Conservation (phyloP, 352 stramenopile genomes). For the Pythium utonaiense region DNA sequence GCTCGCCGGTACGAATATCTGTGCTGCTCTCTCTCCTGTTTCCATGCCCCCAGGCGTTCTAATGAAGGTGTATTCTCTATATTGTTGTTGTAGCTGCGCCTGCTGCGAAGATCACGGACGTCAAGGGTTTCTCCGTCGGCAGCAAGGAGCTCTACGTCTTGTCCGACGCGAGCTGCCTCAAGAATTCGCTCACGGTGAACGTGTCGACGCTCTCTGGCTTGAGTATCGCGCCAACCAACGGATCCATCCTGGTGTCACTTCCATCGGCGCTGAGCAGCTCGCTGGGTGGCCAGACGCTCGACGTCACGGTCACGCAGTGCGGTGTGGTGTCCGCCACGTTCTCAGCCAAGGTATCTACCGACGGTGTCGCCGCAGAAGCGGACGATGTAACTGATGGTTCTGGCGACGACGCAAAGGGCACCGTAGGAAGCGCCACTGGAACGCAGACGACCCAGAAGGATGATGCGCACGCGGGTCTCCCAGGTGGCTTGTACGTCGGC, state of each 20-base stretch:
- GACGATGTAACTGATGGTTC: background rate
- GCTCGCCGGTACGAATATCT: constrained; percentile 27
- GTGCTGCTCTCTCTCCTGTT: background rate
- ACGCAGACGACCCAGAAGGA: constrained; percentile 43
- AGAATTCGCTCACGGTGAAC: constrained; percentile 6
- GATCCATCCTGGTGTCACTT: constrained; percentile 15
- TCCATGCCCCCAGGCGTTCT: too few species aligned
- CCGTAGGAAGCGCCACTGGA: constrained; percentile 4
- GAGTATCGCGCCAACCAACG: background rate
- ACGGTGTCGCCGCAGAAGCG: background rate
- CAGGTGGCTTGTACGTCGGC: constrained; percentile 61
- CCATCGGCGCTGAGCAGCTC: background rate
- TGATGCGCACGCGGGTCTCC: constrained; percentile 48
- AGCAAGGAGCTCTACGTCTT: constrained; percentile 11
- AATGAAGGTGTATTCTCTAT: background rate
- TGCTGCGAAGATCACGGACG: constrained; percentile 6
- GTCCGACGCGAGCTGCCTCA: constrained; percentile 16
- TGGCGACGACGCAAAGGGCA: background rate
- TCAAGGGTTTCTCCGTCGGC: constrained; percentile 4
- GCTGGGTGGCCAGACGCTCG: constrained; percentile 8
- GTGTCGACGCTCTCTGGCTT: constrained; percentile 3
- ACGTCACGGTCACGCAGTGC: constrained; percentile 20
- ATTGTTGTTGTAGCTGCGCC: constrained; percentile 5
- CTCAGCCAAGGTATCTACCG: constrained; percentile 4
- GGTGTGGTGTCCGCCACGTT: constrained; percentile 6